These are phyloP conservation scores for Fremontodendron californicum DNA, from an alignment of 345 rosid species.

Conservation along the genomic window DNA sequence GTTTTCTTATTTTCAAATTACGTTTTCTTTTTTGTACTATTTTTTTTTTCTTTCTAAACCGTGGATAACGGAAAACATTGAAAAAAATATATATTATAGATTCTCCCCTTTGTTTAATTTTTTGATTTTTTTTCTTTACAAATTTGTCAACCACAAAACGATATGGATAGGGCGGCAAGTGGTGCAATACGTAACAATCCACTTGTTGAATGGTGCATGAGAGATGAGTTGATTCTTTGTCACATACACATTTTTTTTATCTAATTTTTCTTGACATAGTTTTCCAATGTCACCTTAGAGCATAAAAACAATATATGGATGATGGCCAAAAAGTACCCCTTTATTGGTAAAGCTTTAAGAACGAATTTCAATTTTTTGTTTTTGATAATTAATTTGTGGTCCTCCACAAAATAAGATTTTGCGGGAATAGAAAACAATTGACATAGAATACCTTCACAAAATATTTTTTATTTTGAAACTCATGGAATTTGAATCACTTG, in stretches of 20 bases:
- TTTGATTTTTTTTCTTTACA: not conserved
- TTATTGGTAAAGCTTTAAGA: not conserved
- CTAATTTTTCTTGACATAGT: not conserved
- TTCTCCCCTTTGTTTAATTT: not conserved
- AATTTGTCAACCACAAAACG: not conserved
- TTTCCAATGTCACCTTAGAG: not conserved
- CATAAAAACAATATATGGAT: too few relatives aligned
- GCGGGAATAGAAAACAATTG: not conserved
- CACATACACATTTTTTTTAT: not conserved
- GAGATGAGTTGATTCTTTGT: not conserved
- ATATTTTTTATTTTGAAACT: too few relatives aligned
- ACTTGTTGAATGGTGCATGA: not conserved
- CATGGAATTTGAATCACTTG: too few relatives aligned
- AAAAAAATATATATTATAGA: not conserved
- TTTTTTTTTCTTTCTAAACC: too few relatives aligned
- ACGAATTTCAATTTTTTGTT: not conserved
- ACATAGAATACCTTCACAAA: not conserved
- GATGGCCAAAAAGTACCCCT: not conserved
- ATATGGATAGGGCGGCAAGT: not conserved
- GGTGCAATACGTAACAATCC: not conserved
- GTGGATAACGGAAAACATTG: too few relatives aligned
- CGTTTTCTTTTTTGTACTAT: too few relatives aligned
- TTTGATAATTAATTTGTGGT: not conserved
- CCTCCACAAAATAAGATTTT: not conserved
- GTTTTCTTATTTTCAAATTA: too few relatives aligned